Conservation (phyloP, 805 yeast genomes). For the Candida patagonica region DNA sequence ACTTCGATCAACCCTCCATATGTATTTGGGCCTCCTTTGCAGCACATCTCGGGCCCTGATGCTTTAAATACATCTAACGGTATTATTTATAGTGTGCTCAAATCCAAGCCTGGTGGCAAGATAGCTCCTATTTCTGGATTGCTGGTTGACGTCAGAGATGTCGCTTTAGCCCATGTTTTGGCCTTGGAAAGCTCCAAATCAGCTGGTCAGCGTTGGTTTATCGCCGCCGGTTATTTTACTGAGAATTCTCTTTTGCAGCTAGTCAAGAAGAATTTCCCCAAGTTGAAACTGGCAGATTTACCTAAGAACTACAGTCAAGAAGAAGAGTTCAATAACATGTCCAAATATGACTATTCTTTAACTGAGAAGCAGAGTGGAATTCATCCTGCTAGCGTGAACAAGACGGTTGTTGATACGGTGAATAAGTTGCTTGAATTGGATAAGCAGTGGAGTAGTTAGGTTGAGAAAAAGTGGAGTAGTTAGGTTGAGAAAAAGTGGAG, state of each 20-base stretch:
- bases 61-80: conserved; percentile 7
- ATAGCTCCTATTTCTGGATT: conserved; percentile 8
- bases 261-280: conserved; percentile 15
- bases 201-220: conserved; percentile 11
- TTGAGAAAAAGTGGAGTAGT: no score
- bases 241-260: conserved; percentile 13
- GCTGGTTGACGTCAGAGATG: conserved; percentile 53
- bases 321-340: conserved; percentile 1
- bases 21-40: conserved; percentile 27
- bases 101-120: not conserved
- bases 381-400: conserved; percentile 7
- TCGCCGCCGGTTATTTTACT: conserved; percentile 8
- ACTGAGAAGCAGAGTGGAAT: conserved; percentile 9
- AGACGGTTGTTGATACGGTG: conserved; percentile 9
- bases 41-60: conserved; percentile 22
- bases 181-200: conserved; percentile 35
- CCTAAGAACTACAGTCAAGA: not conserved
- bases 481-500: no score
- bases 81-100: conserved; percentile 1
- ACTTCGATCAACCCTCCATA: conserved; percentile 27
- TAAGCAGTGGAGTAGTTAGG: conserved; percentile 4
- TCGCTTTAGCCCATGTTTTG: conserved; percentile 46
- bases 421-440: conserved; percentile 8
- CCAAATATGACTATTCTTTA: conserved; percentile 6
- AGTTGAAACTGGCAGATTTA: conserved; percentile 6